phyloP scores from a whole-genome alignment of 2,329 filamentous ascomycete species.

The Fusarium gaditjirri region DNA sequence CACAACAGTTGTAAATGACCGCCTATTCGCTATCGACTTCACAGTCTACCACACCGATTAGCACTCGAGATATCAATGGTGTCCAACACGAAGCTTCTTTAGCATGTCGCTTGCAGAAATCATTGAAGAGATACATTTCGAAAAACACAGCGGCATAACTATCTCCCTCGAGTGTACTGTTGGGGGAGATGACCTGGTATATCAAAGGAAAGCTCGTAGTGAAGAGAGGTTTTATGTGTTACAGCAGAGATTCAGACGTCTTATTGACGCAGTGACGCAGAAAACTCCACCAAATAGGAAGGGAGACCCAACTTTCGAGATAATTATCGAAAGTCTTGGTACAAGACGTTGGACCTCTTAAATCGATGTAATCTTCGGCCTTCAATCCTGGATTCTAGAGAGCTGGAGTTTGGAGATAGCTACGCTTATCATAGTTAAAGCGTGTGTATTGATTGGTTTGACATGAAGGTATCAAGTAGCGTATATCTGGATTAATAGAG shows the following conservation, averaged over 20 bases:
- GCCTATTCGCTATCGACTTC: neutral
- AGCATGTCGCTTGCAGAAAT: neutral
- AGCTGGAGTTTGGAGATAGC: neutral
- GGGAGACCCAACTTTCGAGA: neutral
- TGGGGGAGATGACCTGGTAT: neutral
- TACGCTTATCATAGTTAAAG: neutral
- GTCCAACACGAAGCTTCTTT: neutral
- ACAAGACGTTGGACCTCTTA: neutral
- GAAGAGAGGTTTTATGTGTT: neutral
- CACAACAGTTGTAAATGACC: neutral
- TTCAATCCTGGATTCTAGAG: neutral
- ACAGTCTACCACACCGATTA: neutral
- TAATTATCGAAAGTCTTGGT: neutral
- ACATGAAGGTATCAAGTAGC: neutral
- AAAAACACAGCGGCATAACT: neutral
- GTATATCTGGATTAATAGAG: neutral
- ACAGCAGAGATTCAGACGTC: neutral
- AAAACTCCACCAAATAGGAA: neutral
- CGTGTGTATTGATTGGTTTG: neutral
- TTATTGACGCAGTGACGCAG: neutral
- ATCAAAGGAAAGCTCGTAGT: neutral
- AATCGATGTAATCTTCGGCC: neutral
- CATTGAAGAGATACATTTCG: neutral
- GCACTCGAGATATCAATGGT: neutral
- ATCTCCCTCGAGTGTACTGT: neutral